Evolutionary conservation across 805 yeast genomes (phyloP).

Genomic region (Barnettozyma sp.): DNA sequence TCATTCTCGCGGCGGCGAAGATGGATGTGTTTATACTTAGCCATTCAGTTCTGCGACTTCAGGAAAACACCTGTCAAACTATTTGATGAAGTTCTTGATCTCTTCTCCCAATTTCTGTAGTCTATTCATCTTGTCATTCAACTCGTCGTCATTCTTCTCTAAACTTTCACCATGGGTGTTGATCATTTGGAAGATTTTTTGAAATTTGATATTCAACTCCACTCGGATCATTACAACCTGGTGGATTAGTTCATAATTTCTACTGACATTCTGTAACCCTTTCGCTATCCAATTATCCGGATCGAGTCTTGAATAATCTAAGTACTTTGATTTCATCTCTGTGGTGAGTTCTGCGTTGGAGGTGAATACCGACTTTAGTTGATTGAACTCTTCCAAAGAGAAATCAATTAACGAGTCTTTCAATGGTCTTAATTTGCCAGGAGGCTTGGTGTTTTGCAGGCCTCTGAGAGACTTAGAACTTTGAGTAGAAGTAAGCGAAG

Average conservation of each 20-base stretch:
- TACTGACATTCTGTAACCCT: conserved; percentile 29
- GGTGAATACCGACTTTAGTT: conserved; percentile 3
- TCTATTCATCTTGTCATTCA: conserved; percentile 30
- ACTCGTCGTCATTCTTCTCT: conserved; percentile 25
- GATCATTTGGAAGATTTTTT: conserved; percentile 32
- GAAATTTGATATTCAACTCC: conserved; percentile 34
- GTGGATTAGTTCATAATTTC: conserved; percentile 30
- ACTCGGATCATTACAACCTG: conserved; percentile 33
- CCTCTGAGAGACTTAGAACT: too few relatives aligned
- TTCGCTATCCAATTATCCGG: conserved; percentile 32
- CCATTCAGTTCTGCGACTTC: too few relatives aligned
- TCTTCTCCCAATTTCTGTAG: conserved; percentile 39
- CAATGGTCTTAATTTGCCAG: conserved; percentile 11
- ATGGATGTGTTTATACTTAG: too few relatives aligned
- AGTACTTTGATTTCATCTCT: conserved; percentile 22
- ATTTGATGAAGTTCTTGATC: conserved; percentile 29
- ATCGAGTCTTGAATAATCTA: conserved; percentile 21
- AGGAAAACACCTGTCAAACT: too few relatives aligned
- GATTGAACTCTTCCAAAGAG: conserved; percentile 1
- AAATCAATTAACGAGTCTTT: conserved; percentile 9
- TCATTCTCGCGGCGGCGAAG: too few relatives aligned
- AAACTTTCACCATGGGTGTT: conserved; percentile 31
- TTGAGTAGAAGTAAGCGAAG: too few relatives aligned
- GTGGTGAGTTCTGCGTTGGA: conserved; percentile 4
- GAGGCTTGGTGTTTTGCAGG: conserved; percentile 11